These are phyloP conservation scores for Urochloa ruziziensis DNA, from an alignment of 176 grass and related monocot genomes.

Conservation along the genomic window DNA sequence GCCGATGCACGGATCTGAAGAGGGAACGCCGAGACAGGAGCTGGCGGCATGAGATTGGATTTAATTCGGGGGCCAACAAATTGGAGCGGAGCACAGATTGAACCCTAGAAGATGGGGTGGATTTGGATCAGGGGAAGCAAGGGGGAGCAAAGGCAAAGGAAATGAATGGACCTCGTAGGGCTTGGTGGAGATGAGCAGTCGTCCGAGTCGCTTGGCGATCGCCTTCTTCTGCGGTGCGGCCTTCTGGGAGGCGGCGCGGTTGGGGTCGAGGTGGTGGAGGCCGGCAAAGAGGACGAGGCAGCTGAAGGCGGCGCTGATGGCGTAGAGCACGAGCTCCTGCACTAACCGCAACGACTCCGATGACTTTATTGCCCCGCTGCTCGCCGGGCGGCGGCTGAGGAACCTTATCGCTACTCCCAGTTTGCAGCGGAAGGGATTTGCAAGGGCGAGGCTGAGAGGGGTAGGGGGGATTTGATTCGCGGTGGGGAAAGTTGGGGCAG, in stretches of 20 bases:
- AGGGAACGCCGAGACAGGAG: no score
- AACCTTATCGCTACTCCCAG: background rate
- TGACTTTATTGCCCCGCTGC: conserved; percentile 45
- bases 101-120: background rate
- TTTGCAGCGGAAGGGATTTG: background rate
- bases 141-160: background rate
- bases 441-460: background rate
- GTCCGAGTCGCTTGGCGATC: conserved; percentile 94
- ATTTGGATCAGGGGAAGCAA: background rate
- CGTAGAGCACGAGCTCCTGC: conserved; percentile 92
- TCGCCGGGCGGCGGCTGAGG: background rate
- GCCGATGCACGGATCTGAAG: no score
- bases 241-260: conserved; percentile 84
- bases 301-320: conserved; percentile 80
- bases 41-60: no score
- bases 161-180: conserved; percentile 85
- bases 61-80: background rate
- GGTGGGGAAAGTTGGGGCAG: no score
- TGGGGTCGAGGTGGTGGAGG: conserved; percentile 88
- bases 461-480: background rate
- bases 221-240: conserved; percentile 94
- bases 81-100: background rate
- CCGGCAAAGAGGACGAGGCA: conserved; percentile 97
- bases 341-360: conserved; percentile 68
- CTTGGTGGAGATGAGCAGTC: conserved; percentile 83